Percentiles rank a stretch among this genome's conserved stretches.
Evolutionary conservation across 192 early-diverging fungal genomes (phyloP).

Genomic region (Haplosporangium gracile): DNA sequence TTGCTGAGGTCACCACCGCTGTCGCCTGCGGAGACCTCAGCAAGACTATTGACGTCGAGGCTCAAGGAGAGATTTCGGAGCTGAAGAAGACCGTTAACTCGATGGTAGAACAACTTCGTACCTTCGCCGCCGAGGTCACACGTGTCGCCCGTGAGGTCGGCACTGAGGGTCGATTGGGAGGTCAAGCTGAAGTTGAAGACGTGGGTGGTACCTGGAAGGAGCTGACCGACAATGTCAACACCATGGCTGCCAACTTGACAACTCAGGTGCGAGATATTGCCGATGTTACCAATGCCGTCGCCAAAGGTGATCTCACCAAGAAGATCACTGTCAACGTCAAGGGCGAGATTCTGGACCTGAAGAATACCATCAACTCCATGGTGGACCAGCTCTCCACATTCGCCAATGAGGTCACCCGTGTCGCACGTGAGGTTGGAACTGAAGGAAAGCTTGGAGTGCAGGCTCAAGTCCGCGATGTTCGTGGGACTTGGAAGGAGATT

Average conservation of each 20-base stretch:
- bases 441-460: conserved; percentile 86
- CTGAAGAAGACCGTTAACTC: conserved; percentile 66
- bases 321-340: conserved; percentile 72
- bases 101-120: conserved; percentile 68
- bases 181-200: conserved; percentile 68
- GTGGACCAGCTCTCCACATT: conserved; percentile 70
- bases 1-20: conserved; percentile 68
- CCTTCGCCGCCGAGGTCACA: conserved; percentile 72
- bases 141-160: conserved; percentile 78
- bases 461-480: conserved; percentile 77
- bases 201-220: conserved; percentile 69
- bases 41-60: conserved; percentile 60
- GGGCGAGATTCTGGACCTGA: conserved; percentile 81
- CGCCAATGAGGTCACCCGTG: conserved; percentile 77
- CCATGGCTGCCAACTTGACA: conserved; percentile 69
- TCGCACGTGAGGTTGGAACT: conserved; percentile 81
- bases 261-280: conserved; percentile 78
- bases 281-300: conserved; percentile 69
- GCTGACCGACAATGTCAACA: conserved; percentile 72
- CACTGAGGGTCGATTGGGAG: conserved; percentile 70
- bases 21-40: conserved; percentile 69
- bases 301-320: conserved; percentile 69
- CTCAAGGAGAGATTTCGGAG: conserved; percentile 67
- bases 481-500: conserved; percentile 83
- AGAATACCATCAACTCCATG: conserved; percentile 80